Conservation (phyloP, 305 asterid species). For the Coffea humblotiana region DNA sequence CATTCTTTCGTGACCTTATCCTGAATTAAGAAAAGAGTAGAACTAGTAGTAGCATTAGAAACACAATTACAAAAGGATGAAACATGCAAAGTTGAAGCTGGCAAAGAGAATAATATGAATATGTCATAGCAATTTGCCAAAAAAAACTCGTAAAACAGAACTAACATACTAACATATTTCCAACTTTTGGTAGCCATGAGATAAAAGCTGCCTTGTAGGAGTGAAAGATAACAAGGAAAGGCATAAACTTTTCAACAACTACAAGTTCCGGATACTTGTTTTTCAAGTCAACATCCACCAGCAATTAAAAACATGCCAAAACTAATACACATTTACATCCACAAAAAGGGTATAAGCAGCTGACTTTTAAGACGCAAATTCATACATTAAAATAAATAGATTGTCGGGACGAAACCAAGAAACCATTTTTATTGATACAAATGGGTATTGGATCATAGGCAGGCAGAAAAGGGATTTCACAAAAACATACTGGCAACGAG, state of each 20-base stretch:
- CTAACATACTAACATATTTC: too few species aligned
- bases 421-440: neutral
- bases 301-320: neutral
- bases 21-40: too few species aligned
- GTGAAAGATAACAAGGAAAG: neutral
- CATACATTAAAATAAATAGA: neutral
- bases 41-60: neutral
- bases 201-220: neutral
- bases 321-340: too few species aligned
- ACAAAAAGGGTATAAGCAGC: neutral
- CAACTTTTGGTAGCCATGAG: neutral
- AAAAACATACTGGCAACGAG: slow-evolving; percentile 61
- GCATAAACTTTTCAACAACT: neutral
- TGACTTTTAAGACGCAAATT: neutral
- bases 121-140: too few species aligned
- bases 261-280: neutral
- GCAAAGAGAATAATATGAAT: too few species aligned
- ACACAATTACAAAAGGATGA: neutral
- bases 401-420: neutral
- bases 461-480: neutral
- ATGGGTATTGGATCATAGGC: neutral
- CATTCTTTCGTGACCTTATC: too few species aligned
- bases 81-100: neutral
- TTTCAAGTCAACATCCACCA: neutral
- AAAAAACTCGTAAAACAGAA: neutral